Evolutionary conservation across 2,329 filamentous ascomycete genomes (phyloP), one percentile per base, ranked within the genome.

Genomic region (Ceratocystis cubensis): DNA sequence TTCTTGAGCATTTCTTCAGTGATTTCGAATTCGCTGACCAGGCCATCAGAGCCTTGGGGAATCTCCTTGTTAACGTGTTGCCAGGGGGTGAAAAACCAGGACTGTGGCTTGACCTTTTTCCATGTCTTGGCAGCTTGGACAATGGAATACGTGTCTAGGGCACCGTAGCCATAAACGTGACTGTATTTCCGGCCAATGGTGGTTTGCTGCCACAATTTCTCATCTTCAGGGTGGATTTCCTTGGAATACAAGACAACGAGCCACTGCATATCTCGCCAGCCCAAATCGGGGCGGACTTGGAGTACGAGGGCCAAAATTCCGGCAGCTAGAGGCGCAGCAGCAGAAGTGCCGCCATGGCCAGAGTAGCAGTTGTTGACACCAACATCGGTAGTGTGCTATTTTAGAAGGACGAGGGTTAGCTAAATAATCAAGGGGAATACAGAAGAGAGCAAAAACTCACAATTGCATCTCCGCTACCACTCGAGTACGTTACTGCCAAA

Each of bases 401-500:
- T 48, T n/a, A 62, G 61, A 5, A 15, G 63, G 70, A 69, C 50
- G 66, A 65, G 45, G 3, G 66, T 61, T 20, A n/a, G 6, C 20
- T 28, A 3, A 46, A 45, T 6, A 20, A 5, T 41, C 13, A 22
- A 33, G 4, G 15, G 17, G 2, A 15, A 25, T 6, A 17, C 7
- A n/a, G n/a, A 28, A 20, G n/a, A 28, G 28, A n/a, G 28, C 3
- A 30, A 15, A 62, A 28, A 76, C 82, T 75, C 75, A 84, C 82
- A 72, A 99, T 99, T 13, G 89, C 84, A 76, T 96, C 91, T 61
- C 85, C 85, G 70, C 85, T 86, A 67, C 94, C 94, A 75, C 91
- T 96, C 73, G 92, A 96, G 76, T 97, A 99, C 0, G 94, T 96
- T 8, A 99, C 94, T 2, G 96, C 92, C 61, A 99, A 80, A 74